phyloP scores from a whole-genome alignment of 2,329 filamentous ascomycete genomes.

The Fusarium tuaranense region DNA sequence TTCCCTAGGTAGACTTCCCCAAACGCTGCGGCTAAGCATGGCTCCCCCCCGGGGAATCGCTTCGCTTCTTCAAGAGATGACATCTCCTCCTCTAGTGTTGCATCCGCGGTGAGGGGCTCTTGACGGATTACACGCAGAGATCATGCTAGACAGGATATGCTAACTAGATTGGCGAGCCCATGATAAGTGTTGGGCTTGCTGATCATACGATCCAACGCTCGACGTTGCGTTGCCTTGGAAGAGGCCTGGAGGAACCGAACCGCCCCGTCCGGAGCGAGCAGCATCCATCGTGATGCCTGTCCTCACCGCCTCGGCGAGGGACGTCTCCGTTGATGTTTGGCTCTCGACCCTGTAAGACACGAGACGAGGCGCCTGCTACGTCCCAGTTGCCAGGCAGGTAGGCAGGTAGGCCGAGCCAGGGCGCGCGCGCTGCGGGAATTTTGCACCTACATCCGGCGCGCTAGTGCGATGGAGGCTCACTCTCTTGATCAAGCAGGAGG shows the following conservation, averaged over 20 bases:
- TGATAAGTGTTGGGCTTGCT: slow-evolving; percentile 16
- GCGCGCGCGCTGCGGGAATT: slow-evolving; percentile 19
- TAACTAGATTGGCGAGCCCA: slow-evolving; percentile 34
- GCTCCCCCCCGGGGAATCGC: slow-evolving; percentile 19
- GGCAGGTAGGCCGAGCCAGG: slow-evolving; percentile 5
- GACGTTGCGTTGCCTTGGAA: slow-evolving; percentile 1
- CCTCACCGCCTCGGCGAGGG: slow-evolving; percentile 29
- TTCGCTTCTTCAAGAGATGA: slow-evolving; percentile 1
- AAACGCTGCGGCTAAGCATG: slow-evolving; percentile 27
- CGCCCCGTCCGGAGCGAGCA: background rate
- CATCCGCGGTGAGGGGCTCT: slow-evolving; percentile 18
- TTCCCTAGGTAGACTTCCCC: background rate
- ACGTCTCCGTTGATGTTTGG: slow-evolving; percentile 14
- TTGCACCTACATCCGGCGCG: slow-evolving; percentile 14
- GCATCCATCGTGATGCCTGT: slow-evolving; percentile 2
- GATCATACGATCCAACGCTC: slow-evolving; percentile 32
- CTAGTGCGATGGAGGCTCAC: slow-evolving; percentile 17
- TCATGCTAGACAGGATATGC: slow-evolving; percentile 25
- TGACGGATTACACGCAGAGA: slow-evolving; percentile 29
- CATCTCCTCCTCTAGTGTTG: slow-evolving; percentile 13
- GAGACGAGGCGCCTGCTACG: slow-evolving; percentile 9
- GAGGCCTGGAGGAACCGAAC: background rate
- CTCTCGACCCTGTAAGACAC: slow-evolving; percentile 19
- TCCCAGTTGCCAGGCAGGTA: slow-evolving; percentile 4
- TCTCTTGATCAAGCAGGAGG: background rate